phyloP scores from a whole-genome alignment of 2,329 filamentous ascomycete genomes.

The Neodidymelliopsis sp. region DNA sequence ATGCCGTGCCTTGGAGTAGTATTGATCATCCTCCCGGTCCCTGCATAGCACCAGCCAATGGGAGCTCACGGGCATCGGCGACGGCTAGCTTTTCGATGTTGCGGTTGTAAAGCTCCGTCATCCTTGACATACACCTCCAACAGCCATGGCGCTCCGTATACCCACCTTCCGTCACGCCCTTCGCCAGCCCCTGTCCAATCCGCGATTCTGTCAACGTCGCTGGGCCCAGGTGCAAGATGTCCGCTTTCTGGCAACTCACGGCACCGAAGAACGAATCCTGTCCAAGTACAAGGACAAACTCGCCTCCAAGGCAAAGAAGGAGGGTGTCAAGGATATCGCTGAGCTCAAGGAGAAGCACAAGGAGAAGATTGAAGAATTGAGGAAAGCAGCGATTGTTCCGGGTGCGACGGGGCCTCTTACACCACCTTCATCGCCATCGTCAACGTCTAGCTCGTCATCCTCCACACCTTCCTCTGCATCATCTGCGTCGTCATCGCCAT shows the following conservation, averaged over 20 bases:
- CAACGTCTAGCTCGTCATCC: slow-evolving; percentile 13
- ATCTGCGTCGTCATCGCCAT: slow-evolving; percentile 25
- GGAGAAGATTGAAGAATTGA: slow-evolving; percentile 78
- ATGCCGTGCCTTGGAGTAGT: slow-evolving; percentile 14
- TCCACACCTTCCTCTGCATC: slow-evolving; percentile 15
- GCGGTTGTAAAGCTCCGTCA: slow-evolving; percentile 7
- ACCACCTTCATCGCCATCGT: slow-evolving; percentile 24
- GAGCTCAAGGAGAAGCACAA: slow-evolving; percentile 83
- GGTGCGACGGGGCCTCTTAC: slow-evolving; percentile 57
- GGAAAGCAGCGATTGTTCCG: slow-evolving; percentile 69
- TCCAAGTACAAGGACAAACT: slow-evolving; percentile 92
- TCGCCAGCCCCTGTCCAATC: slow-evolving; percentile 40
- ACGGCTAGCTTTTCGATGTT: slow-evolving; percentile 8
- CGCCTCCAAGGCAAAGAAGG: slow-evolving; percentile 76
- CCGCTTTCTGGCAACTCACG: slow-evolving; percentile 84
- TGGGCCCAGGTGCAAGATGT: slow-evolving; percentile 94
- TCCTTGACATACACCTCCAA: slow-evolving; percentile 9
- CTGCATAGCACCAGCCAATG: slow-evolving; percentile 14
- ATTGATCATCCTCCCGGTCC: slow-evolving; percentile 11
- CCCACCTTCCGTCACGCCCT: slow-evolving; percentile 41
- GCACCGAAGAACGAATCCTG: slow-evolving; percentile 69
- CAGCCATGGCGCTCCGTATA: slow-evolving; percentile 33
- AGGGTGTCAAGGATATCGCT: slow-evolving; percentile 74
- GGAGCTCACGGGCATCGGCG: slow-evolving; percentile 11
- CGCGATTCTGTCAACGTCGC: slow-evolving; percentile 67